Base-by-base conservation (phyloP, 129 eudicot genomes). In the Flaveria ramosissima region DNA sequence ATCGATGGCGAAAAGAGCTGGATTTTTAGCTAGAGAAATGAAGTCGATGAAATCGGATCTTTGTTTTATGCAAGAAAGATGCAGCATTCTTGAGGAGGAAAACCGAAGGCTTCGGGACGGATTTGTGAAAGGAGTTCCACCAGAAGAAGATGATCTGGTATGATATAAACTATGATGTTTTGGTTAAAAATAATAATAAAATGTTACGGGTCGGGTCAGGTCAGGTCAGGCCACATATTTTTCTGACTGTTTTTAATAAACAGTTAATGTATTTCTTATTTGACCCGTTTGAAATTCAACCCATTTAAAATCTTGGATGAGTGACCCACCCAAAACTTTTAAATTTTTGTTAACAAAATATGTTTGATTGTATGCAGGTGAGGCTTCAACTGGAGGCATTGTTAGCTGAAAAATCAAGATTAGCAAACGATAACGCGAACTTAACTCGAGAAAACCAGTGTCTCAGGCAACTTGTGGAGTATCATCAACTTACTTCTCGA, bases 301-400 rank as follows among this genome's bases (percentile, higher is more conserved):
- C 67, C 39, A 12, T 61, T 12, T 11, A 24, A 70, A 21, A 51
- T 71, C 27, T 32, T 32, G 50, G 48, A 51, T 27, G 0, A 2
- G 12, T 75, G 46, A 15, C 14, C 20, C 20, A 15, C 14, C 20
- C 20, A 20, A 8, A 64, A 27, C n/a, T 39, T 26, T 16, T 17
- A 32, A 39, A 17, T 2, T 6, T 42, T 42, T 55, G 20, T 15
- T 41, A 24, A 50, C 14, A 21, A 65, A 51, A 26, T n/a, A 39
- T 11, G 14, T 75, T 42, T 57, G 53, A 23, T 21, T 36, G 32
- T 69, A 36, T 68, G 36, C 73, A 93, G 97, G 88, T 94, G 86
- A 91, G 99, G 89, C 96, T 94, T 74, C 99, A 94, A 64, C 27
- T 94, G 79, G 99, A 94, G 87, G 97, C 99, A 56, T 85, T 94